Evolutionary conservation across 139 green algal species (phyloP).

Genomic region (Micromonas pusilla): DNA sequence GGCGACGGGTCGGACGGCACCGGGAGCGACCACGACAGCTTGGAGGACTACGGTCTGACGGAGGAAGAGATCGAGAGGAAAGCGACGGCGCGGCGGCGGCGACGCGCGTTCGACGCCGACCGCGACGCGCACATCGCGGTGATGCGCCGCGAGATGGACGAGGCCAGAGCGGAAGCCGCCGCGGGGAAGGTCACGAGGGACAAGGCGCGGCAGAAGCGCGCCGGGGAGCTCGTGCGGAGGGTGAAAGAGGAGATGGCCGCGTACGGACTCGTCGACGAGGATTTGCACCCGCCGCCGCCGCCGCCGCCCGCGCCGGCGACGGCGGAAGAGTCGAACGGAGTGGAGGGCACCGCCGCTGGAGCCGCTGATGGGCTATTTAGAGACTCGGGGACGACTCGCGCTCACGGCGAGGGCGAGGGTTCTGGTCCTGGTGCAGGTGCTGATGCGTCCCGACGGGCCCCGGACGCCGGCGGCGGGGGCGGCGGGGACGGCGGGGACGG

Average conservation of each 20-base stretch:
- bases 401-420: no score
- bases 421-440: no score
- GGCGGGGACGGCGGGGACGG: no score
- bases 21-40: not conserved
- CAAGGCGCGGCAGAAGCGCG: slow-evolving; percentile 1
- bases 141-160: not conserved
- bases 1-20: not conserved
- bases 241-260: not conserved
- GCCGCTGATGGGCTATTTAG: not conserved
- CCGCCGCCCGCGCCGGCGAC: not conserved
- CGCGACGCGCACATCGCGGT: not conserved
- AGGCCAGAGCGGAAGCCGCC: not conserved
- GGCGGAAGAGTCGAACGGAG: not conserved
- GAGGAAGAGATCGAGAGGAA: not conserved
- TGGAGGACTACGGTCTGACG: slow-evolving; percentile 11
- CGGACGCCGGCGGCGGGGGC: no score
- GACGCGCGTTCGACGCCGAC: not conserved
- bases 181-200: not conserved
- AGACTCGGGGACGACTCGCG: not conserved
- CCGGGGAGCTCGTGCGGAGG: not conserved
- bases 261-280: not conserved
- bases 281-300: not conserved
- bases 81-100: no score
- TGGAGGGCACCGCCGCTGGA: not conserved
- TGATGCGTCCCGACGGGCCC: no score